A percentile compares a stretch with the other conserved stretches of the same genome.
phyloP scores from a whole-genome alignment of 2,329 filamentous ascomycete species.

The Ambrosiella cleistominuta region DNA sequence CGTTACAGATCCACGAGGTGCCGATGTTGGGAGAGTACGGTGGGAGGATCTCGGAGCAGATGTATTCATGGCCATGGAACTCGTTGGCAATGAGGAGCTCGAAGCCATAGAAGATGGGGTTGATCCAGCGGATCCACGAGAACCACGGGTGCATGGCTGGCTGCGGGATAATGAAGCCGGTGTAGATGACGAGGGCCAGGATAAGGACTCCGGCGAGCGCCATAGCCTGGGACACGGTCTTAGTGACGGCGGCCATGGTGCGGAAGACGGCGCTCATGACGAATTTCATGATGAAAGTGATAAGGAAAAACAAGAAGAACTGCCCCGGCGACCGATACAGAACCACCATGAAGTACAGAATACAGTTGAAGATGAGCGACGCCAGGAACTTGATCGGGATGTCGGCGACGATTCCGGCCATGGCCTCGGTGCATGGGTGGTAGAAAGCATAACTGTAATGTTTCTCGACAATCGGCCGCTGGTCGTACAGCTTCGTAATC shows the following conservation, averaged over 20 bases:
- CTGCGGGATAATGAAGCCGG: conserved; percentile 35
- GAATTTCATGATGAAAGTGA: conserved; percentile 50
- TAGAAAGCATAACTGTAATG: conserved; percentile 33
- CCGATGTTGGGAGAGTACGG: conserved; percentile 27
- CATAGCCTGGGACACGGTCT: conserved; percentile 44
- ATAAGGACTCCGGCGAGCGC: conserved; percentile 35
- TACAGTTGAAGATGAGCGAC: conserved; percentile 33
- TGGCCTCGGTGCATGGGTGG: conserved; percentile 34
- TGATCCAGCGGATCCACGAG: conserved; percentile 58
- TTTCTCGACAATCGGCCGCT: conserved; percentile 32
- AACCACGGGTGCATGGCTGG: conserved; percentile 54
- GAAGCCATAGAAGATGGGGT: conserved; percentile 58
- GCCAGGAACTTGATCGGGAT: conserved; percentile 40
- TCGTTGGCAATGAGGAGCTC: conserved; percentile 59
- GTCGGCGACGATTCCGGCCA: conserved; percentile 36
- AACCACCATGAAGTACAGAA: conserved; percentile 39
- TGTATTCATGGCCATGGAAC: conserved; percentile 35
- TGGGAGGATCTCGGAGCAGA: conserved; percentile 35
- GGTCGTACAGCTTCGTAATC: conserved; percentile 27
- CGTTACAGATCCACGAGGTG: conserved; percentile 33
- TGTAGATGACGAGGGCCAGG: conserved; percentile 41
- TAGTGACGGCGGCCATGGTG: conserved; percentile 52
- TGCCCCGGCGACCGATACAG: conserved; percentile 39
- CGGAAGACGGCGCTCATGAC: conserved; percentile 64
- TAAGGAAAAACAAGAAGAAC: conserved; percentile 63